Conservation (phyloP, 1,284 basidiomycete genomes). For the Malassezia dermatis region DNA sequence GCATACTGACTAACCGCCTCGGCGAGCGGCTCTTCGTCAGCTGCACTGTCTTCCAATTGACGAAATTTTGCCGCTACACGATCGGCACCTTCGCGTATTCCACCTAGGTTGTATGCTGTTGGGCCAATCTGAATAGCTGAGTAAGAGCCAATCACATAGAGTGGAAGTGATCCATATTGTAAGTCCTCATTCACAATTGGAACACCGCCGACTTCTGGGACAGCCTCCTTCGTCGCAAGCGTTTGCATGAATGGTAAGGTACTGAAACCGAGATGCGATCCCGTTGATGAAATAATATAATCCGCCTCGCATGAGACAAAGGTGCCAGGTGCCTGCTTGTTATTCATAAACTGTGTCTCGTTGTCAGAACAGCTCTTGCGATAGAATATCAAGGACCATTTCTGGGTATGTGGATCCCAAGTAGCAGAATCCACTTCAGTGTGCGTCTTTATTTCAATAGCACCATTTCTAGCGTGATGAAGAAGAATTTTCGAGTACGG, state of each 20-base stretch:
- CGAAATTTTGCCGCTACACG: slow-evolving; percentile 38
- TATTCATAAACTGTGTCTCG: slow-evolving; percentile 7
- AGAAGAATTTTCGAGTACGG: slow-evolving; percentile 31
- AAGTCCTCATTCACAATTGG: slow-evolving; percentile 45
- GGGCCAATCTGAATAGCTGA: slow-evolving; percentile 44
- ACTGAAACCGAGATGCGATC: slow-evolving; percentile 28
- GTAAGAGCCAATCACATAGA: slow-evolving; percentile 46
- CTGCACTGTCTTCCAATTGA: slow-evolving; percentile 5
- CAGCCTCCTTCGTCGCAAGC: slow-evolving; percentile 23
- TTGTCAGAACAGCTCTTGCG: neutral
- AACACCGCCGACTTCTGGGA: slow-evolving; percentile 37
- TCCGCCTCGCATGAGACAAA: slow-evolving; percentile 10
- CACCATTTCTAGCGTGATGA: slow-evolving; percentile 23
- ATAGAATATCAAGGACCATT: slow-evolving; percentile 22
- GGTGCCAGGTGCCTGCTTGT: slow-evolving; percentile 5
- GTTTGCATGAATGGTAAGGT: slow-evolving; percentile 30
- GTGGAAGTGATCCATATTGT: slow-evolving; percentile 36
- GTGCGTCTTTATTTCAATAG: slow-evolving; percentile 29
- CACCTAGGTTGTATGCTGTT: slow-evolving; percentile 46
- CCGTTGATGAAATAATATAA: slow-evolving; percentile 45
- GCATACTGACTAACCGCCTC: neutral
- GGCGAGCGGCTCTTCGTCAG: neutral
- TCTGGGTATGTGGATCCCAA: neutral
- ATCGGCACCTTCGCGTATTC: slow-evolving; percentile 48
- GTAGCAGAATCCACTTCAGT: slow-evolving; percentile 23